Conservation (phyloP, 768 basidiomycete genomes). For the Agrocybe chaxingu region DNA sequence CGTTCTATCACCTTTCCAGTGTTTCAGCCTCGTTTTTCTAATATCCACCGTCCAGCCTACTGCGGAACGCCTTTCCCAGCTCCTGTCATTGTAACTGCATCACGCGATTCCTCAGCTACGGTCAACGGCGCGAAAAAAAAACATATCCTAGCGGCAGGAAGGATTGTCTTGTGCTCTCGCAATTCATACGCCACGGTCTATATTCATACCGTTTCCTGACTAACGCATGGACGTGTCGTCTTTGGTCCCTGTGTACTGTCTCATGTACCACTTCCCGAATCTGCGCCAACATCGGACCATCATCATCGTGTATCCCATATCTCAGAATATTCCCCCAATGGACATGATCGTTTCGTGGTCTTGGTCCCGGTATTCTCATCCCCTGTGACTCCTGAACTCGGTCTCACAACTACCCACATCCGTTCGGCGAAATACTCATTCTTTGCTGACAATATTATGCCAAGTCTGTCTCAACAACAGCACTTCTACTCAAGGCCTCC, state of each 20-base stretch:
- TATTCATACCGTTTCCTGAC: constrained; percentile 1
- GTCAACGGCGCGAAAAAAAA: constrained; percentile 1
- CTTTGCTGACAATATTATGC: constrained; percentile 15
- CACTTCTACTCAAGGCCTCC: neutral
- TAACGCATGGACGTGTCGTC: constrained; percentile 5
- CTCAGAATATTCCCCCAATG: neutral
- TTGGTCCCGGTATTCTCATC: constrained; percentile 3
- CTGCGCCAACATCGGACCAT: neutral
- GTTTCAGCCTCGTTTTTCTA: constrained; percentile 8
- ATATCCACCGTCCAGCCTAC: constrained; percentile 5
- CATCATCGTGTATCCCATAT: constrained; percentile 1
- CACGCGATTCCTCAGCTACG: neutral
- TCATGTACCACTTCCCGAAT: constrained; percentile 4
- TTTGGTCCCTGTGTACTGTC: constrained; percentile 5
- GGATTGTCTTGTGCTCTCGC: constrained; percentile 6
- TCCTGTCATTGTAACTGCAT: constrained; percentile 1
- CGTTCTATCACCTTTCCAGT: constrained; percentile 12
- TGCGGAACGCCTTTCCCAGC: constrained; percentile 8
- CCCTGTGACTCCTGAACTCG: constrained; percentile 2
- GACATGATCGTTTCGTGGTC: neutral
- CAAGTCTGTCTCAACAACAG: constrained; percentile 13
- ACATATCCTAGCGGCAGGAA: constrained; percentile 13
- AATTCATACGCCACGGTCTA: neutral
- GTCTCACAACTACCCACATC: constrained; percentile 8
- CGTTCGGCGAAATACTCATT: constrained; percentile 13